Evolutionary conservation across 768 basidiomycete genomes (phyloP), one percentile per base, ranked within the genome.

Genomic region (Suillus bovinus): DNA sequence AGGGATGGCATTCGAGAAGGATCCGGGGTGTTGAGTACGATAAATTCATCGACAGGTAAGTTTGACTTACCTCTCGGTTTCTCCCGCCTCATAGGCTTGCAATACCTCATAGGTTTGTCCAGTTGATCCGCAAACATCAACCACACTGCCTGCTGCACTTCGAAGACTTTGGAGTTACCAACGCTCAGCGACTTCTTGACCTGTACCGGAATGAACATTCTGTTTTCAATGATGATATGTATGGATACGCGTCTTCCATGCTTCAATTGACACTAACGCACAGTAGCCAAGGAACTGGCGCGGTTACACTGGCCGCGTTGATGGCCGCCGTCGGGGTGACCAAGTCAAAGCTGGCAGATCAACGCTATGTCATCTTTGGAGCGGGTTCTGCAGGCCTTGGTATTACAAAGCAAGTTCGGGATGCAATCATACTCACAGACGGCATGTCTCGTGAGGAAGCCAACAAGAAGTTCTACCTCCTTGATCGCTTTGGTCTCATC

Each of bases 181-280:
- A 94, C 64, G 92, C 93, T 0, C 84, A 89, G 62, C 75, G 84
- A 20, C 72, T 94, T 1, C 79, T 94, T 41, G 79, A 86, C 46
- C 76, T 78, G 42, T 93, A 90, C 73, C 79, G 81, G 10, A 79
- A 83, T 47, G 73, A 81, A n/a, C 89, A 90, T 65, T 77, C 87
- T 1, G 82, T 86, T 5, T 90, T 94, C 80, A 95, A 95, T 70
- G 93, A 95, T 64, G 93, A 95, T 71, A 89, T 94, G 88, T 88
- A 72, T 1, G 76, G 67, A n/a, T 42, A 27, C 2, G 1, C 24
- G 2, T 58, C 72, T 69, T 52, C 6, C 36, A 22, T 55, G 5
- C 5, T 56, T 27, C n/a, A 17, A 22, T 57, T 20, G 9, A 10
- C 20, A 13, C 24, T 60, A 17, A 60, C 27, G 22, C 34, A 56